Base-by-base conservation (phyloP, 2,329 filamentous ascomycete species). In the Ascosphaera apis region DNA sequence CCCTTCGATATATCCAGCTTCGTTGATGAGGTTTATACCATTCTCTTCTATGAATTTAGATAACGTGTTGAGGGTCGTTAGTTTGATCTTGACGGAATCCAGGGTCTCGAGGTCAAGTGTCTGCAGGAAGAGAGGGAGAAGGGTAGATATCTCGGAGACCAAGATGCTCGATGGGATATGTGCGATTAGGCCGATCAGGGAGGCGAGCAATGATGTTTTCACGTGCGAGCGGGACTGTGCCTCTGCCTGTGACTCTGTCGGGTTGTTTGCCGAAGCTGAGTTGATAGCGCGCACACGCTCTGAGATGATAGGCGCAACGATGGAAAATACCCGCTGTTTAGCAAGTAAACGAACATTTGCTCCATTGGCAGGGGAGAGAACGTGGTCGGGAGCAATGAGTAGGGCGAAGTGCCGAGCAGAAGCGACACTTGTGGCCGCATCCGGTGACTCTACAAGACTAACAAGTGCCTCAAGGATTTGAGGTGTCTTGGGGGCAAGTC, bases 131-230 rank as follows among this genome's bases (percentile, higher is more conserved):
- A 76, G 56, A 0, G 70, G 67, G 3, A 69, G 55, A 2, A 77
- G 55, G 3, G 63, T 62, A 1, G 58, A 54, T 6, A 76, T 58
- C 44, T 72, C 66, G 11, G 68, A 62, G 45, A 71, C 61, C 9
- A 76, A 61, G 31, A 77, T 60, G 3, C 62, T 54, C 23, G 71
- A 68, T 0, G 71, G 64, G 31, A 74, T 62, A 47, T 66, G 67
- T 35, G 62, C 59, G 30, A 77, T 56, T 11, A 76, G 62, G 1
- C 70, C 70, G 3, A 69, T 66, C 2, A 77, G 57, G 3, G 72
- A 72, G 23, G 72, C 62, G 16, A 77, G 62, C 44, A 73, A 71
- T 41, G 72, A 69, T 33, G 63, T 60, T 50, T 75, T 76, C 15
- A 57, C 51, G 4, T 33, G 31, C n/a, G 27, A n/a, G 4, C 5